These are phyloP conservation scores for Juncus effusus DNA, from an alignment of 176 grass and related monocot genomes.

Conservation along the genomic window DNA sequence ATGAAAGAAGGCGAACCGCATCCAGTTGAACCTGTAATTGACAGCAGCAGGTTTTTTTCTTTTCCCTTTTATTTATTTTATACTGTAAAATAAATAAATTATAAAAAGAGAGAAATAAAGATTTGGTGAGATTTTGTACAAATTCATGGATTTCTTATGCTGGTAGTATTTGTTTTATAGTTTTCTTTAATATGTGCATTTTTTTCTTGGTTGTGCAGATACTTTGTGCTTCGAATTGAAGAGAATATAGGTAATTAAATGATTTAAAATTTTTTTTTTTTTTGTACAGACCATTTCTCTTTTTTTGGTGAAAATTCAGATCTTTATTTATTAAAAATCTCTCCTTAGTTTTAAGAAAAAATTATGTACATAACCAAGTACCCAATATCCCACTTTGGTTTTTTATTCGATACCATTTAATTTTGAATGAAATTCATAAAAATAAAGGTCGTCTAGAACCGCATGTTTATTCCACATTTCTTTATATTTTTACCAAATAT, in stretches of 20 bases:
- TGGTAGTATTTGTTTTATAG: conserved; percentile 4
- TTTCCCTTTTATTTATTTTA: conserved; percentile 19
- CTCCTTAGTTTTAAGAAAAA: neutral
- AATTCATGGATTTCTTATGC: neutral
- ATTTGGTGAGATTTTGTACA: neutral
- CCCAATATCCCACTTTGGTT: too few species aligned
- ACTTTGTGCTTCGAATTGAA: conserved; percentile 89
- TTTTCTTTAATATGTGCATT: conserved; percentile 5
- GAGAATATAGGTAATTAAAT: conserved; percentile 78
- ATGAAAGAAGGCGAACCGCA: conserved; percentile 79
- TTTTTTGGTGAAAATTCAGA: neutral
- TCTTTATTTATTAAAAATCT: neutral
- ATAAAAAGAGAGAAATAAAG: too few species aligned
- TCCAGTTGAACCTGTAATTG: conserved; percentile 91
- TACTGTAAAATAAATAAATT: too few species aligned
- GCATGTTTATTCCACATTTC: neutral
- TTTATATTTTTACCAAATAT: conserved; percentile 18
- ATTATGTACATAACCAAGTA: too few species aligned
- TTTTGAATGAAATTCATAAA: neutral
- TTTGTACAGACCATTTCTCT: neutral
- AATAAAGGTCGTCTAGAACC: neutral
- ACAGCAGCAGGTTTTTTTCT: conserved; percentile 71
- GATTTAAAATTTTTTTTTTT: conserved; percentile 1
- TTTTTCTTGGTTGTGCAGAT: conserved; percentile 46
- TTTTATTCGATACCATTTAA: too few species aligned